Base-by-base conservation (phyloP, 768 basidiomycete genomes). In the Tricholoma saponaceum region DNA sequence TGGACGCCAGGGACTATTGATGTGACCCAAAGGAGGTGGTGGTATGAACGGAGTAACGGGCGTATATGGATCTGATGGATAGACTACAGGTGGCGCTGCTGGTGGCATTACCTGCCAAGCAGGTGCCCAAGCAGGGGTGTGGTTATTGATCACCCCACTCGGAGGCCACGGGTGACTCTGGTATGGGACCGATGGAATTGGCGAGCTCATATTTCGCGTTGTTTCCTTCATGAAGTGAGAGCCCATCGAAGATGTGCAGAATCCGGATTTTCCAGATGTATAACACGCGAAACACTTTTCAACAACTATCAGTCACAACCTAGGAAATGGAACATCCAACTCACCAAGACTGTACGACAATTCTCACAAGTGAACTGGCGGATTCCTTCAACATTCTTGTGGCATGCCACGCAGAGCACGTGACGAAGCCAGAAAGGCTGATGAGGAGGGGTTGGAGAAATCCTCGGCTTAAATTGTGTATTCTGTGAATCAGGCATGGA, bases 271-370 rank as follows among this genome's bases (percentile, higher is more conserved):
- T n/a, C 51, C 57, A 25, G 18, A 41, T 1, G 59, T 60, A 23
- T 72, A 63, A 57, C 76, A 78, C 30, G 46, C 58, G 39, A 66
- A 58, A 57, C 75, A 77, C 78, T 79, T 51, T 25, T 35, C 54
- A 54, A 46, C 23, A 50, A 13, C 16, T 16, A 30, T 47, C 23
- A 50, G 26, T 18, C 16, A 30, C 16, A n/a, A n/a, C 16, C n/a
- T 10, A 18, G 4, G n/a, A 13, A 10, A 30, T 7, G 26, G 18
- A 28, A 28, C 16, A 30, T 50, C 16, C 30, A 49, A 65, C 75
- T 63, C 61, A 78, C 77, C 55, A 74, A 63, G 30, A 75, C 64
- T 33, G 68, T 62, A 59, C 68, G 67, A 61, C 77, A 79, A 51
- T 69, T 67, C 13, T 59, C 66, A 59, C 78, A 79, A 33, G 68